phyloP scores from a whole-genome alignment of 768 basidiomycete genomes.

The Suillus bovinus region DNA sequence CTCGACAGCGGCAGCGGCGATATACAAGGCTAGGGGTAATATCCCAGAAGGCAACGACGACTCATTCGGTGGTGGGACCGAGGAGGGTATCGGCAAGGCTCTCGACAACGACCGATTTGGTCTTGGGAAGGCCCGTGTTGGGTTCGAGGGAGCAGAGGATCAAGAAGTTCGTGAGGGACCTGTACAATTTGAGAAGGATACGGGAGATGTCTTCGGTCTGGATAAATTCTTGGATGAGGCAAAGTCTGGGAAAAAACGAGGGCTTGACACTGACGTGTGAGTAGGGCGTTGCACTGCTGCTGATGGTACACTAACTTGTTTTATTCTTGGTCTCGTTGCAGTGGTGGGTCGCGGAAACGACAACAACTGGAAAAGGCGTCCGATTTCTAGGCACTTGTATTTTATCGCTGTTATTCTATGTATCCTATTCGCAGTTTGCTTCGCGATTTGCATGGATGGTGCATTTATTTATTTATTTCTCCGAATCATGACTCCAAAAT shows the following conservation, averaged over 20 bases:
- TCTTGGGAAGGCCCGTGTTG: conserved; percentile 78
- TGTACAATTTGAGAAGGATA: conserved; percentile 98
- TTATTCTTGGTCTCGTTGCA: conserved; percentile 21
- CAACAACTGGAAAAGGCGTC: conserved; percentile 66
- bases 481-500: not conserved
- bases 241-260: conserved; percentile 91
- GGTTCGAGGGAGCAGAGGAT: conserved; percentile 89
- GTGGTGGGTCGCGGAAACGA: conserved; percentile 64
- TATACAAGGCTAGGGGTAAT: conserved; percentile 94
- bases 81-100: conserved; percentile 90
- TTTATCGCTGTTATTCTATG: conserved; percentile 9
- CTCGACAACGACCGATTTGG: conserved; percentile 94
- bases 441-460: not conserved
- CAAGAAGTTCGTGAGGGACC: conserved; percentile 90
- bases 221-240: conserved; percentile 98
- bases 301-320: conserved; percentile 6
- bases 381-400: conserved; percentile 35
- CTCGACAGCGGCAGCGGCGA: conserved; percentile 96
- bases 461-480: not conserved
- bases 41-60: conserved; percentile 86
- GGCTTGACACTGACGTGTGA: conserved; percentile 75
- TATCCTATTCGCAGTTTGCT: conserved; percentile 7
- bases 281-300: conserved; percentile 24
- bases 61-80: conserved; percentile 91
- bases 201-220: conserved; percentile 94